Percentiles rank a stretch among this genome's conserved stretches.
phyloP scores from a whole-genome alignment of 768 basidiomycete genomes.

The Ramaria sp. region DNA sequence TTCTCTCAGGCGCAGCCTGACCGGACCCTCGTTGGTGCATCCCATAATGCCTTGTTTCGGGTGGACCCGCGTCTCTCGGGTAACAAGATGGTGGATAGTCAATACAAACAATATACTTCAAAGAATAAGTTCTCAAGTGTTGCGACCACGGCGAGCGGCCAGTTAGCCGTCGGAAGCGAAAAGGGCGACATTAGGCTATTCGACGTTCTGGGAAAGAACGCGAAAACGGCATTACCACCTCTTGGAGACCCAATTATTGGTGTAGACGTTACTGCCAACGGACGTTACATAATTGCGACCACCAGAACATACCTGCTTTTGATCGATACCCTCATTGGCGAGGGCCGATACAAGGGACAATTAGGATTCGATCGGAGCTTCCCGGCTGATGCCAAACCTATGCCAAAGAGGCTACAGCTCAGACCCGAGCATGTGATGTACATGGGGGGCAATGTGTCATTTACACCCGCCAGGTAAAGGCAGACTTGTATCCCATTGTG shows the following conservation, averaged over 20 bases:
- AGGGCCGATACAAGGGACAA: conserved; percentile 72
- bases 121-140: conserved; percentile 95
- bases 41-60: conserved; percentile 93
- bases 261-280: conserved; percentile 88
- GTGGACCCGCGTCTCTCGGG: conserved; percentile 94
- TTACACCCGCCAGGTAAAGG: conserved; percentile 83
- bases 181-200: conserved; percentile 96
- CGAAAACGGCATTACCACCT: conserved; percentile 94
- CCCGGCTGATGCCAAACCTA: conserved; percentile 89
- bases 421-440: conserved; percentile 88
- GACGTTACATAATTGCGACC: conserved; percentile 92
- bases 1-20: conserved; percentile 89
- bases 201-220: conserved; percentile 95
- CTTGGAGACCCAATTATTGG: conserved; percentile 93
- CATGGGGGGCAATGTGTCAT: conserved; percentile 79
- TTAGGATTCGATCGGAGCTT: conserved; percentile 91
- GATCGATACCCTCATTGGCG: conserved; percentile 91
- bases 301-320: conserved; percentile 89
- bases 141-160: conserved; percentile 76
- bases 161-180: conserved; percentile 86
- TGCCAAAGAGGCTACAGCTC: conserved; percentile 79
- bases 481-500: conserved; percentile 3
- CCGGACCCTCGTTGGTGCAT: conserved; percentile 88
- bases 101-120: conserved; percentile 91
- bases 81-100: conserved; percentile 84